A percentile compares a stretch with the other conserved stretches of the same genome.
Conservation (phyloP, 2,329 filamentous ascomycete species). For the Talaromyces sp. region DNA sequence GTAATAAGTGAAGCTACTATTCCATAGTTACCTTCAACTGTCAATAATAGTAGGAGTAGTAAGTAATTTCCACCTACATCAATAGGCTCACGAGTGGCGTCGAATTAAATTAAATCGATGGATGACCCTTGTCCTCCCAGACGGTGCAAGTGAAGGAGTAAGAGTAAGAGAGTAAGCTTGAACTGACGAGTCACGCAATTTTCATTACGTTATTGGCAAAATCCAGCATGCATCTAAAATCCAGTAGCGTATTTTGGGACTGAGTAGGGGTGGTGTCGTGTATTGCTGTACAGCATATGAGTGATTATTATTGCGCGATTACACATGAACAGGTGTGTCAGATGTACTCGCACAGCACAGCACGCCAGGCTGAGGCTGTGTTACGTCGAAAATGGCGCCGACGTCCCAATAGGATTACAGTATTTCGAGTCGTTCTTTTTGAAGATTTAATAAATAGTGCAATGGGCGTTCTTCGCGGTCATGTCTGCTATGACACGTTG, state of each 20-base stretch:
- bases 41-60: background rate
- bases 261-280: background rate
- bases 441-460: background rate
- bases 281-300: background rate
- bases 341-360: background rate
- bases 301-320: background rate
- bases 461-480: background rate
- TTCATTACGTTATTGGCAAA: background rate
- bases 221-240: background rate
- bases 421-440: background rate
- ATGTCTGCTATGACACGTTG: background rate
- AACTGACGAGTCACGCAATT: background rate
- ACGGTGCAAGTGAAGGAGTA: background rate
- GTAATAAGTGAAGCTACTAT: background rate
- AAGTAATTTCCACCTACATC: background rate
- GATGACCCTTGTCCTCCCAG: background rate
- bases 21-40: background rate
- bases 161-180: background rate
- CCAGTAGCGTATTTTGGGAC: background rate
- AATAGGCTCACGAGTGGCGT: background rate
- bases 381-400: background rate
- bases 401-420: background rate
- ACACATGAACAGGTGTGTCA: background rate
- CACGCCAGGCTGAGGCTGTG: background rate
- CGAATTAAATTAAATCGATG: background rate